phyloP scores from a whole-genome alignment of 257 asterid species.

The Nicotiana attenuata region DNA sequence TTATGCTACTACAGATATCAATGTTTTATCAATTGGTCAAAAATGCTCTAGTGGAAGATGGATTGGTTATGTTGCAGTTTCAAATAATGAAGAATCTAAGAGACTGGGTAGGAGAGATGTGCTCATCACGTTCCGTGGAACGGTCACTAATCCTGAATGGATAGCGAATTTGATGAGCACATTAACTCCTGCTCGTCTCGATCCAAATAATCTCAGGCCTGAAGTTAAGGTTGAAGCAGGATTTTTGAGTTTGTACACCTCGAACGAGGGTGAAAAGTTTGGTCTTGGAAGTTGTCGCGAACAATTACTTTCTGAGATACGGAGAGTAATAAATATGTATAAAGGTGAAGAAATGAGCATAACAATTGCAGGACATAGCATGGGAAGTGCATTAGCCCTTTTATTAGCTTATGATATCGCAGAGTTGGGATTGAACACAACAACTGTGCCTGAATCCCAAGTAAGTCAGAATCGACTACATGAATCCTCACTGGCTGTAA shows the following conservation, averaged over 20 bases:
- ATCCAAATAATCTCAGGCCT: constrained; percentile 36
- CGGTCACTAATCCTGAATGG: constrained; percentile 54
- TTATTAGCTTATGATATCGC: constrained; percentile 50
- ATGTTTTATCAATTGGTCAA: constrained; percentile 23
- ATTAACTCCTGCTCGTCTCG: constrained; percentile 42
- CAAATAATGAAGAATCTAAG: constrained; percentile 23
- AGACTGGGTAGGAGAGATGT: constrained; percentile 50
- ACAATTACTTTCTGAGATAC: constrained; percentile 55
- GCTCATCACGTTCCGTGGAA: constrained; percentile 52
- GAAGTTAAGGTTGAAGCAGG: constrained; percentile 56
- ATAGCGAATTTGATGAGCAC: constrained; percentile 56
- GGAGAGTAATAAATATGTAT: constrained; percentile 34
- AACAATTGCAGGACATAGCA: constrained; percentile 58
- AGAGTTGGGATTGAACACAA: constrained; percentile 44
- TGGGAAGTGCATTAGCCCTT: constrained; percentile 67
- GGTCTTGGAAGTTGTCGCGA: constrained; percentile 53
- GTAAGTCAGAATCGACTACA: not conserved
- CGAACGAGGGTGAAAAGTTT: constrained; percentile 21
- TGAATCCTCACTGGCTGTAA: not conserved
- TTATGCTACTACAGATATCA: constrained; percentile 38
- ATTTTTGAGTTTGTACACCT: constrained; percentile 53
- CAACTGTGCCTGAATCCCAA: not conserved
- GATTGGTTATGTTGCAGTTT: constrained; percentile 55
- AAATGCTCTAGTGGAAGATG: constrained; percentile 23
- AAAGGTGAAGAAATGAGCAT: constrained; percentile 47